Conservation (phyloP, 176 grass and related monocot genomes). For the Sorghum bicolor region DNA sequence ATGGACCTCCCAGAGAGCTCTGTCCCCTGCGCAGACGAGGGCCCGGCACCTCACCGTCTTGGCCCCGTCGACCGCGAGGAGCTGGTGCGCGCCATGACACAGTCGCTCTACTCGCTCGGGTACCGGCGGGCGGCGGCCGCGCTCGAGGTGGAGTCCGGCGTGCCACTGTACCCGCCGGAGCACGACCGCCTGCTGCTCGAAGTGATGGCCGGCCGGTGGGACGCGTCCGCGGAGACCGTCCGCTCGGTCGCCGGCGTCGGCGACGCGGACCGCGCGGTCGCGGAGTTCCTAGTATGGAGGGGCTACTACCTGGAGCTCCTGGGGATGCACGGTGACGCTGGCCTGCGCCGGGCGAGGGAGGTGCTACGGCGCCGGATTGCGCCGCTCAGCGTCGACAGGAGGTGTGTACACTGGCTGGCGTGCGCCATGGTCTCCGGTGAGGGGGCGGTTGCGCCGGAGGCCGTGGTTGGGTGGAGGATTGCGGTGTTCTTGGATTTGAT, state of each 20-base stretch:
- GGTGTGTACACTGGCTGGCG: conserved; percentile 61
- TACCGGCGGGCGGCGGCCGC: conserved; percentile 64
- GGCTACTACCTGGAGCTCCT: conserved; percentile 88
- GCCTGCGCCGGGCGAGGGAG: conserved; percentile 48
- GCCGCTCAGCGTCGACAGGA: conserved; percentile 52
- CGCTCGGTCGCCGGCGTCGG: conserved; percentile 47
- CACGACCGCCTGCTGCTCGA: conserved; percentile 61
- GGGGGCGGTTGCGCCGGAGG: conserved; percentile 44
- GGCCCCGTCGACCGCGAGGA: conserved; percentile 61
- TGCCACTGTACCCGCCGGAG: conserved; percentile 62
- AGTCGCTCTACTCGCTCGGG: conserved; percentile 81
- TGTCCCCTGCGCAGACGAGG: conserved; percentile 31
- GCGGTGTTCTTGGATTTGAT: conserved; percentile 81
- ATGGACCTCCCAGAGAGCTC: conserved; percentile 45
- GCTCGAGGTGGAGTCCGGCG: conserved; percentile 79
- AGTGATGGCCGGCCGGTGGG: conserved; percentile 76
- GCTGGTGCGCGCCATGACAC: conserved; percentile 61
- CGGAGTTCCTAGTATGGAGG: conserved; percentile 70
- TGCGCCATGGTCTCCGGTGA: conserved; percentile 55
- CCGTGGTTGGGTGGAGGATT: conserved; percentile 52
- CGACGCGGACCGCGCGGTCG: conserved; percentile 31
- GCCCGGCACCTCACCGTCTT: conserved; percentile 30
- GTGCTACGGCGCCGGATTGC: conserved; percentile 69
- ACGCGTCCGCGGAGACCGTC: conserved; percentile 64
- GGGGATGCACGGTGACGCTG: conserved; percentile 41